Conservation (phyloP, 2,329 filamentous ascomycete species). For the Hysterium pulicare region DNA sequence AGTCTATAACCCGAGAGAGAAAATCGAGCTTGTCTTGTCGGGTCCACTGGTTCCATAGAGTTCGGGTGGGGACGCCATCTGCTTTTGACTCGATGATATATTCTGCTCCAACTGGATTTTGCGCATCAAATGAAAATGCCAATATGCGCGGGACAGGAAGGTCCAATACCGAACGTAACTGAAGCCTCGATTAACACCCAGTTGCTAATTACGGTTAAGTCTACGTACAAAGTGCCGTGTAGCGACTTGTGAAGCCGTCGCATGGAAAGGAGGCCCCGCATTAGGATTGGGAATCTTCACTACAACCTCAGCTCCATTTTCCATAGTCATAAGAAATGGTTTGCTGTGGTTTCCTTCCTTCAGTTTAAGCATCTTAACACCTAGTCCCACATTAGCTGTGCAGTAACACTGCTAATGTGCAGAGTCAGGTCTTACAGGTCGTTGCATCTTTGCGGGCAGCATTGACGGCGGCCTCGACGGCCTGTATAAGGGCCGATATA, state of each 20-base stretch:
- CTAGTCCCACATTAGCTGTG: constrained; percentile 8
- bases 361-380: constrained; percentile 27
- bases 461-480: too few species aligned
- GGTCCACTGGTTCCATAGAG: too few species aligned
- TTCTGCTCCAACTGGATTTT: constrained; percentile 19
- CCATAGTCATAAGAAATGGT: constrained; percentile 16
- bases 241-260: constrained; percentile 17
- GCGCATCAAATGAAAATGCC: constrained; percentile 20
- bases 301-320: constrained; percentile 14
- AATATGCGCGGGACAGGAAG: constrained; percentile 26
- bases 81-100: constrained; percentile 21
- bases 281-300: constrained; percentile 20
- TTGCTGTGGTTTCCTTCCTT: constrained; percentile 28
- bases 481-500: too few species aligned
- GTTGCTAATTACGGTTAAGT: constrained; percentile 12
- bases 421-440: too few species aligned
- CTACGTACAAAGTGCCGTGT: constrained; percentile 12
- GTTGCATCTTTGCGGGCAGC: too few species aligned
- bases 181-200: background rate
- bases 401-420: too few species aligned
- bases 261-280: constrained; percentile 14
- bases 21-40: too few species aligned
- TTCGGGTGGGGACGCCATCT: constrained; percentile 16
- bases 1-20: too few species aligned
- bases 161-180: constrained; percentile 21